phyloP scores from a whole-genome alignment of 805 yeast genomes.

The Saccharomycopsis javanensis region DNA sequence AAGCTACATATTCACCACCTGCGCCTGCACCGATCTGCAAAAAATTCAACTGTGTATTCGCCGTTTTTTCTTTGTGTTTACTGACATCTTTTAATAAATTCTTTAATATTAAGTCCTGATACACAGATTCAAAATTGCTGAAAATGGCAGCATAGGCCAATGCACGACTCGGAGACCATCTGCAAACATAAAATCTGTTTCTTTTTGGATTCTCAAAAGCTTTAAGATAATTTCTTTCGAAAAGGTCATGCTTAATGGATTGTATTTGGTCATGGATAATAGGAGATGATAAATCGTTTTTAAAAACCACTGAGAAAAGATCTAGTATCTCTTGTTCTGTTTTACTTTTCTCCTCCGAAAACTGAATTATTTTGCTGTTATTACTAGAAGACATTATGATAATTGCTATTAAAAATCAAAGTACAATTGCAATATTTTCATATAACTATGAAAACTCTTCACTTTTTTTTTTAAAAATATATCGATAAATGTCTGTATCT shows the following conservation, averaged over 20 bases:
- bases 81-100: background rate
- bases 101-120: conserved; percentile 18
- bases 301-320: conserved; percentile 9
- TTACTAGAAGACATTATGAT: background rate
- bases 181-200: conserved; percentile 64
- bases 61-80: background rate
- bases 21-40: conserved; percentile 86
- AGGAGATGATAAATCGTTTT: conserved; percentile 13
- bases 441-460: too few species aligned
- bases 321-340: conserved; percentile 17
- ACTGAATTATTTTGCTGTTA: conserved; percentile 2
- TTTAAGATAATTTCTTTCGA: conserved; percentile 53
- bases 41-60: conserved; percentile 28
- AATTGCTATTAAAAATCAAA: too few species aligned
- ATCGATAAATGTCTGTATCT: too few species aligned
- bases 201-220: conserved; percentile 61
- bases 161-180: conserved; percentile 85
- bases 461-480: background rate
- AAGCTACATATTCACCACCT: conserved; percentile 62
- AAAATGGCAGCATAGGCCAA: conserved; percentile 64
- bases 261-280: conserved; percentile 41
- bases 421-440: too few species aligned
- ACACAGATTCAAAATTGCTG: conserved; percentile 37
- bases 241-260: conserved; percentile 57
- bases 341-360: conserved; percentile 4